Percentiles rank a stretch among this genome's conserved stretches.
phyloP scores from a whole-genome alignment of 1,139 yeast species.

The Blastobotrys raffinosifermentans region DNA sequence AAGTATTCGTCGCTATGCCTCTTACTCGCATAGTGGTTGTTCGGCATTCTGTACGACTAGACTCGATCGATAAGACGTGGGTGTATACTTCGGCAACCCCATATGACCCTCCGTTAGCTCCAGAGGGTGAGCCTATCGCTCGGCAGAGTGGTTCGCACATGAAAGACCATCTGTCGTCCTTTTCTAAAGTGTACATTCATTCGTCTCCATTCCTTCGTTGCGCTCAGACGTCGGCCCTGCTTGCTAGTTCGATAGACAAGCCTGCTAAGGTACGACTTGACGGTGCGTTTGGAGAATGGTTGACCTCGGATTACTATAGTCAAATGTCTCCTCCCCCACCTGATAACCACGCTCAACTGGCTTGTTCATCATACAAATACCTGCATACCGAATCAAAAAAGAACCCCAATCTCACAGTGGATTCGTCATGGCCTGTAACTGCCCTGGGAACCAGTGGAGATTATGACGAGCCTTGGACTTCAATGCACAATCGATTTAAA shows the following conservation, averaged over 20 bases:
- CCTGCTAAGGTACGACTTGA: conserved; percentile 28
- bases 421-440: conserved; percentile 27
- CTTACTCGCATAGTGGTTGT: conserved; percentile 27
- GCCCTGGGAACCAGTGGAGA: conserved; percentile 32
- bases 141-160: conserved; percentile 3
- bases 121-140: conserved; percentile 26
- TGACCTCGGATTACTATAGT: conserved; percentile 35
- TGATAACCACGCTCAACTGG: conserved; percentile 29
- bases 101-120: conserved; percentile 35
- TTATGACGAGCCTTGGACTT: conserved; percentile 36
- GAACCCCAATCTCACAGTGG: conserved; percentile 10
- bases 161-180: conserved; percentile 8
- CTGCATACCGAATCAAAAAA: conserved; percentile 3
- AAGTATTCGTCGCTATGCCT: no score
- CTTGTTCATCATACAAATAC: conserved; percentile 25
- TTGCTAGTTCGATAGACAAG: conserved; percentile 27
- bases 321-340: conserved; percentile 34
- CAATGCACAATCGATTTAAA: conserved; percentile 33
- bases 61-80: conserved; percentile 31
- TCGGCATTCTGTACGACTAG: conserved; percentile 34
- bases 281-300: conserved; percentile 38
- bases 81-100: conserved; percentile 30
- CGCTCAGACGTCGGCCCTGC: conserved; percentile 26
- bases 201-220: conserved; percentile 38
- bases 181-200: conserved; percentile 26